These are phyloP conservation scores for Chrysoporthe austroafricana DNA, from an alignment of 2,329 filamentous ascomycete genomes.

Conservation along the genomic window DNA sequence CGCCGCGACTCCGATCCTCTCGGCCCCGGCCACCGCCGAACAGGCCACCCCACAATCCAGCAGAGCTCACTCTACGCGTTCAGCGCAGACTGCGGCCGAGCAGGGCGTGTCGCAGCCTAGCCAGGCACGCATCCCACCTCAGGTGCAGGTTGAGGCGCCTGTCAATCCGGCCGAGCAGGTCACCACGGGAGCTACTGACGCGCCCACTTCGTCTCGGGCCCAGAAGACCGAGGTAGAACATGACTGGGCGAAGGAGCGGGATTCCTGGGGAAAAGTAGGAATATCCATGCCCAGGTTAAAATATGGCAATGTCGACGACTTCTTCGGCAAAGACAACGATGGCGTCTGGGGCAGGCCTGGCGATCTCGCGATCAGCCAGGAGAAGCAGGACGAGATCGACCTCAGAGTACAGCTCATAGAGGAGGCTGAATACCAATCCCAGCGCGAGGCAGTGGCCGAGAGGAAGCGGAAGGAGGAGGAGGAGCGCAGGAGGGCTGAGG, in stretches of 20 bases:
- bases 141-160: neutral
- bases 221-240: neutral
- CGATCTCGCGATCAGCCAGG: constrained; percentile 31
- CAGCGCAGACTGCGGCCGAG: neutral
- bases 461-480: constrained; percentile 30
- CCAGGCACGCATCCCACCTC: neutral
- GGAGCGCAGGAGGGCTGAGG: constrained; percentile 32
- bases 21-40: neutral
- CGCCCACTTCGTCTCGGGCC: neutral
- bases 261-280: neutral
- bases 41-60: neutral
- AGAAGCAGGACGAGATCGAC: constrained; percentile 35
- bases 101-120: neutral
- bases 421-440: constrained; percentile 18
- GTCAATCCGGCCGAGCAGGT: neutral
- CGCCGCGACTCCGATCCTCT: constrained; percentile 8
- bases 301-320: constrained; percentile 27
- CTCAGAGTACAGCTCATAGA: constrained; percentile 26
- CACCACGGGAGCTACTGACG: neutral
- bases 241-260: neutral
- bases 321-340: constrained; percentile 29
- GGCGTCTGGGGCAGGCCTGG: constrained; percentile 4
- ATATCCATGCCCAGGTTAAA: neutral
- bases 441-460: constrained; percentile 21
- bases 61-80: too few relatives aligned